Evolutionary conservation across 1,139 yeast species (phyloP), one percentile per base, ranked within the genome.

Genomic region (Williopsis jadinii): DNA sequence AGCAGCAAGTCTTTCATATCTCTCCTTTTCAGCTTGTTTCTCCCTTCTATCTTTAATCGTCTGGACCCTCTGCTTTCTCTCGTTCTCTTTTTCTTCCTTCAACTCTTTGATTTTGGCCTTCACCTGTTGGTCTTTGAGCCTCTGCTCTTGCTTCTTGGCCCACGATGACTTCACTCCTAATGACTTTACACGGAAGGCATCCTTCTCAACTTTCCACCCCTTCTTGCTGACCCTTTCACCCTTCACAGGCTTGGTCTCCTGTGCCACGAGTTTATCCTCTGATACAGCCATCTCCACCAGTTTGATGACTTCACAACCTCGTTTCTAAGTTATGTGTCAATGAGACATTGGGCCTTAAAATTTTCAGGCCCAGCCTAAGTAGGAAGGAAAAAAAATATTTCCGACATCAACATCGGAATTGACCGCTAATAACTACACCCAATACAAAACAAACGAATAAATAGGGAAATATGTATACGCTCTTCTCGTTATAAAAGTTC

Each of bases 1-100:
- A 36, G 74, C 70, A 11, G 92, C 86, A 54, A 82, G 62, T 56
- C 66, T 71, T 52, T 81, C 88, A 54, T 78, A 83, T 55, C 92
- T 72, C 56, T 81, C 90, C 63, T 75, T 76, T 58, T 84, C 92
- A 45, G 71, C 88, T 65, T 79, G 80, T 58, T 75, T 75, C 51
- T 77, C 83, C 60, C 79, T 72, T 64, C 81, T 77, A 54, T 77
- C 80, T 62, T 77, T 80, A 42, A 80, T 59, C 36, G 71, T 75
- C 32, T 73, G 72, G 32, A 80, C 62, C 51, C 73, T 72, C 30
- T 65, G 66, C 40, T 70, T 66, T 51, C 73, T 76, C 40, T 65
- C 73, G 19, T 68, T 67, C 41, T 72, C 77, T 58, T 84, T 81
- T 50, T 81, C 90, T 33, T 77, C 76, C 54, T 78, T 73, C 53